These are phyloP conservation scores for Aquilaria sinensis DNA, from an alignment of 345 rosid genomes.

Conservation along the genomic window DNA sequence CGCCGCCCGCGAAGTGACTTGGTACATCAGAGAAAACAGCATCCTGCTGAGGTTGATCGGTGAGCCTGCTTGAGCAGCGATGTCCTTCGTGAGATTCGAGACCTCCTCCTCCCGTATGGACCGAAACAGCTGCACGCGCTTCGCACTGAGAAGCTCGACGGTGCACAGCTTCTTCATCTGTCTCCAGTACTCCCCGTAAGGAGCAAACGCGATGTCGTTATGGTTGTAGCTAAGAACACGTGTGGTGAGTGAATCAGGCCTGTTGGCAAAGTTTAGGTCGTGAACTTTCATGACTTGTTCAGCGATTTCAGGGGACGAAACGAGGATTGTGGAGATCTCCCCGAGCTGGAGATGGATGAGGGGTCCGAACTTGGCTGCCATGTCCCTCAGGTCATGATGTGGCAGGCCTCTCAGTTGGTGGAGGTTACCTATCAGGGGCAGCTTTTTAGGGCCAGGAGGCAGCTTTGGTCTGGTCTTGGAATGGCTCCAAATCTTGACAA, in stretches of 20 bases:
- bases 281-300: background rate
- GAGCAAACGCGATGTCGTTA: background rate
- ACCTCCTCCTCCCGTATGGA: slow-evolving; percentile 1
- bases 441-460: slow-evolving; percentile 9
- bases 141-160: slow-evolving; percentile 1
- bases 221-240: background rate
- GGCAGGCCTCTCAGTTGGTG: slow-evolving; percentile 4
- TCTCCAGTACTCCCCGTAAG: slow-evolving; percentile 6
- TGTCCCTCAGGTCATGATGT: background rate
- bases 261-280: background rate
- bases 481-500: background rate
- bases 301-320: slow-evolving; percentile 10
- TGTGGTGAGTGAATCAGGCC: background rate
- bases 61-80: background rate
- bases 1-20: slow-evolving; percentile 2
- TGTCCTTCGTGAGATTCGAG: background rate
- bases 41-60: background rate
- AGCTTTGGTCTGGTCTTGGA: background rate
- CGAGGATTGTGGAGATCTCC: background rate
- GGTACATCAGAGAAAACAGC: background rate
- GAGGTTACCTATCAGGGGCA: slow-evolving; percentile 8
- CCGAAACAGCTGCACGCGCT: background rate
- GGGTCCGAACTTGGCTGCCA: slow-evolving; percentile 10
- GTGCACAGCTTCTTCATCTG: background rate
- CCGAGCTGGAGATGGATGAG: slow-evolving; percentile 7